phyloP scores from a whole-genome alignment of 2,329 filamentous ascomycete genomes.

The Colletotrichum aenigma region DNA sequence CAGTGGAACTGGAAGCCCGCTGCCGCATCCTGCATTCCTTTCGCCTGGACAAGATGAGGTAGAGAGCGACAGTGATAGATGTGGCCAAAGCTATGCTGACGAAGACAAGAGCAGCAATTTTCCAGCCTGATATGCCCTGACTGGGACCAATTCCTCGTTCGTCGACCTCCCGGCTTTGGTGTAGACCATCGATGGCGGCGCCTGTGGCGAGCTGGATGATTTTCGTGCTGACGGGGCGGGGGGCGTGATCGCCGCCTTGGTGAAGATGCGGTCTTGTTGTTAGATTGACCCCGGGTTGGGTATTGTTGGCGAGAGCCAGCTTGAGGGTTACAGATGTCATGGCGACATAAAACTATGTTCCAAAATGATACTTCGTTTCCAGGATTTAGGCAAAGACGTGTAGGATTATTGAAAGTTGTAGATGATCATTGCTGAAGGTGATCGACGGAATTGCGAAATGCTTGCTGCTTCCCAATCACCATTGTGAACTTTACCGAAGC shows the following conservation, averaged over 20 bases:
- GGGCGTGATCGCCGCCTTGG: not conserved
- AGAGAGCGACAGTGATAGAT: not conserved
- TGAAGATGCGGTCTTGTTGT: not conserved
- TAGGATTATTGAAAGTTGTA: not conserved
- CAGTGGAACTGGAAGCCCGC: not conserved
- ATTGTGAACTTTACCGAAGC: not conserved
- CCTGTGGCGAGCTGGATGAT: not conserved
- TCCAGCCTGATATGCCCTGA: not conserved
- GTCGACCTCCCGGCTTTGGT: not conserved
- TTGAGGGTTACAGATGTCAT: not conserved
- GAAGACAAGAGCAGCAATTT: not conserved
- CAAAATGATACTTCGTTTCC: not conserved
- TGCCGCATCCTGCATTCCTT: not conserved
- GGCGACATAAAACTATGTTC: not conserved
- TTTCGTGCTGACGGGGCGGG: not conserved
- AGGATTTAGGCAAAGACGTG: not conserved
- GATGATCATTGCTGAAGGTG: not conserved
- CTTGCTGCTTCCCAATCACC: not conserved
- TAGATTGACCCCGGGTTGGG: not conserved
- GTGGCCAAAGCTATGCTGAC: not conserved
- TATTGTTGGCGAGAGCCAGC: not conserved
- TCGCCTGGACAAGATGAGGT: not conserved
- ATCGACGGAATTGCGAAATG: not conserved
- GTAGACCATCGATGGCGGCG: not conserved
- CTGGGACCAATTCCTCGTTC: not conserved